Evolutionary conservation across 192 early-diverging fungal species (phyloP), one percentile per base, ranked within the genome.

Genomic region (Backusella australiensis): DNA sequence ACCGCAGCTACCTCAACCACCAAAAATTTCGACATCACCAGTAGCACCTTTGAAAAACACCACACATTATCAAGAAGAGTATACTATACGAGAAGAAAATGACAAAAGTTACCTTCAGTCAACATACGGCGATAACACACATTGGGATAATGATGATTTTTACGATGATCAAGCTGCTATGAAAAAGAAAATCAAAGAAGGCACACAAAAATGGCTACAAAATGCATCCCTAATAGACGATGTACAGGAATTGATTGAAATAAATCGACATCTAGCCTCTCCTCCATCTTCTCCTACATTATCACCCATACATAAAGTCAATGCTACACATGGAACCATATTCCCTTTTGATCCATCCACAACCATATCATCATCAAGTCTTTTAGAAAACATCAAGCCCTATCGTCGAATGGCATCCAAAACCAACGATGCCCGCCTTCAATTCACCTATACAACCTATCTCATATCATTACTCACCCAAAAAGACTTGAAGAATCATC

Each of bases 391-490:
- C 26, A 75, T 93, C 42, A 87, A 89, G 68, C 92, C 88, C 73
- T 94, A 94, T 76, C 91, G 92, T 4, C 90, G 93, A 67, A 89
- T 89, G 52, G 94, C 92, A 15, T 91, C 89, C 80, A 93, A 92
- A 76, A 92, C 92, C 36, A 89, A 94, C 75, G 92, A 94, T 80
- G 84, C 86, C 26, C 80, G 85, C 29, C 87, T 90, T 38, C 93
- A 95, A 85, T 56, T 93, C 66, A 90, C 91, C 36, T 95, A 89
- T 80, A 90, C 91, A 69, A 89, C 90, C 81, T 95, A 91, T 77
- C 82, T 95, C 44, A 76, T 94, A 26, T 84, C 92, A 80, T n/a
- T 49, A n/a, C 87, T 91, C 68, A 87, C 87, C 41, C 82, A 91
- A 12, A 67, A 78, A 17, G 69, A 83, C 11, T 66, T 49, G 46